phyloP scores from a whole-genome alignment of 2,329 filamentous ascomycete genomes.

The Fusarium sp. region DNA sequence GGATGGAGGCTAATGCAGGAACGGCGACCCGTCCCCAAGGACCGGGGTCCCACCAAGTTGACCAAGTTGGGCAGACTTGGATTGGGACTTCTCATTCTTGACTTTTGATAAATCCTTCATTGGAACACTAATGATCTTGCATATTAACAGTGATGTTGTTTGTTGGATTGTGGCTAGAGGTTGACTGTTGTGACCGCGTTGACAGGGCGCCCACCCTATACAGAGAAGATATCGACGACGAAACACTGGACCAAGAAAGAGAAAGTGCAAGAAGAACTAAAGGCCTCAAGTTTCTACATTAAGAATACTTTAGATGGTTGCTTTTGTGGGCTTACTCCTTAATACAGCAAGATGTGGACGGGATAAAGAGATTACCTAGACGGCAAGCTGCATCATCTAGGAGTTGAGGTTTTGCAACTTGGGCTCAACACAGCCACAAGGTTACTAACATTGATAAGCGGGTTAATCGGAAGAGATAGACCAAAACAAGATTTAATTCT shows the following conservation, averaged over 20 bases:
- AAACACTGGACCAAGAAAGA: background rate
- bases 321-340: background rate
- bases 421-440: background rate
- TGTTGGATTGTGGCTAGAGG: background rate
- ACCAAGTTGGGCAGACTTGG: background rate
- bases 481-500: background rate
- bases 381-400: background rate
- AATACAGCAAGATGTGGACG: background rate
- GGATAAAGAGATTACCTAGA: background rate
- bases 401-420: background rate
- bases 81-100: background rate
- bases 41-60: background rate
- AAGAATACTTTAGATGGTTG: background rate
- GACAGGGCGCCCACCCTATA: background rate
- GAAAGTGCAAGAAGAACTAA: background rate
- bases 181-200: background rate
- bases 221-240: background rate
- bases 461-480: background rate
- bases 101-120: too few species aligned
- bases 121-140: too few species aligned
- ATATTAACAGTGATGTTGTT: too few species aligned
- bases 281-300: background rate
- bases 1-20: constrained; percentile 2
- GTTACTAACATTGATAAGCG: background rate
- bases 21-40: background rate